These are phyloP conservation scores for Climacium dendroides DNA, from an alignment of 225 moss, liverwort and hornwort genomes.

Conservation along the genomic window DNA sequence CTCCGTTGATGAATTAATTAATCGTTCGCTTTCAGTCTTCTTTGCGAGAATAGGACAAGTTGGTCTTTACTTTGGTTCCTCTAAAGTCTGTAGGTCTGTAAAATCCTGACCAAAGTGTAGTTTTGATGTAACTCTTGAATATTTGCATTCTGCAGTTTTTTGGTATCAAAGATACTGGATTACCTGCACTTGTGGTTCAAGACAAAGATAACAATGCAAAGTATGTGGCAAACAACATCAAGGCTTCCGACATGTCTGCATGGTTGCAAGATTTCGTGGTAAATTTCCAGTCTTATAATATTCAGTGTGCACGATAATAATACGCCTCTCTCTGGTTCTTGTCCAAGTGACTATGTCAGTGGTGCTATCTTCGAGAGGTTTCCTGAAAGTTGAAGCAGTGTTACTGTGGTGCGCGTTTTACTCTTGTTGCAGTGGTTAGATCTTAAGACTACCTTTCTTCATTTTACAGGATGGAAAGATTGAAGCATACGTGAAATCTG, in stretches of 20 bases:
- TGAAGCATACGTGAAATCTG: conserved; percentile 71
- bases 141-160: conserved; percentile 52
- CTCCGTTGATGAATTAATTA: neutral
- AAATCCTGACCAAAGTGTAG: neutral
- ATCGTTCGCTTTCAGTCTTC: neutral
- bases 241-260: conserved; percentile 35
- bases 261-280: conserved; percentile 71
- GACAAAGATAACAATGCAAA: conserved; percentile 36
- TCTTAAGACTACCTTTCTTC: neutral
- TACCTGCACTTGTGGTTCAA: conserved; percentile 79
- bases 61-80: neutral
- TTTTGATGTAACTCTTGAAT: neutral
- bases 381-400: neutral
- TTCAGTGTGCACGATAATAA: neutral
- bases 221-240: conserved; percentile 34
- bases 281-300: neutral
- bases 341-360: neutral
- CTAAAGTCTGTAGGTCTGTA: neutral
- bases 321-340: neutral
- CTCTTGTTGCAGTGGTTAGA: neutral
- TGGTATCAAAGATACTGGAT: conserved; percentile 40
- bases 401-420: neutral
- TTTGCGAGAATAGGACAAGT: neutral
- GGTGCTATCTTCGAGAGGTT: neutral
- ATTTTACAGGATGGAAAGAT: conserved; percentile 59